A percentile compares a stretch with the other conserved stretches of the same genome.
Evolutionary conservation across 495 filamentous ascomycete genomes (phyloP).

Genomic region (Xylaria grammica): DNA sequence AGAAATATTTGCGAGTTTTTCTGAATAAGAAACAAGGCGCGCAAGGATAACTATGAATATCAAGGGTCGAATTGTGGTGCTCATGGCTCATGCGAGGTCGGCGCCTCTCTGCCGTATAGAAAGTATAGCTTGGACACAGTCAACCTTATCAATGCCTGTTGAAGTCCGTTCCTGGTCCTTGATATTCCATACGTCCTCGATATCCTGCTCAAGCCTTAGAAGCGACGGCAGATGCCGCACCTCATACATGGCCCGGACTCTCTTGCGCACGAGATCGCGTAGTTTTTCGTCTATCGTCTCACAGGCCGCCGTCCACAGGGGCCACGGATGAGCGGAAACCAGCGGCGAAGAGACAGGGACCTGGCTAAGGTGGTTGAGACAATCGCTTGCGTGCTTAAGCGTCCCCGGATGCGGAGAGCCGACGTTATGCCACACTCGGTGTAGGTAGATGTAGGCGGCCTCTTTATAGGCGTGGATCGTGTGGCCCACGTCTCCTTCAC

Average conservation of each 20-base stretch:
- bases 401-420: constrained; percentile 29
- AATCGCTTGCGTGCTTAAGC: constrained; percentile 28
- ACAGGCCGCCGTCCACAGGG: constrained; percentile 39
- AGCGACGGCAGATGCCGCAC: constrained; percentile 36
- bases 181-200: constrained; percentile 35
- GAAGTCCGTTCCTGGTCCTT: constrained; percentile 33
- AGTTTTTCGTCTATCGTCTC: constrained; percentile 33
- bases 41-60: background rate
- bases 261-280: constrained; percentile 32
- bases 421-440: constrained; percentile 36
- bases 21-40: background rate
- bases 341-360: constrained; percentile 34
- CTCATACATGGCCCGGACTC: constrained; percentile 34
- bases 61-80: background rate
- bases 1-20: too few relatives aligned
- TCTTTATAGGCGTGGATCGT: constrained; percentile 37
- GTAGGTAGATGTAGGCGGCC: constrained; percentile 38
- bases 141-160: constrained; percentile 35
- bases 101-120: constrained; percentile 32
- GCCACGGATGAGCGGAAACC: constrained; percentile 36
- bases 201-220: constrained; percentile 32
- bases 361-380: constrained; percentile 28
- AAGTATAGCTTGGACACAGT: constrained; percentile 36
- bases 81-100: constrained; percentile 26
- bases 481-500: constrained; percentile 26